These are phyloP conservation scores for Boletus rex-veris DNA, from an alignment of 768 basidiomycete genomes.

Conservation along the genomic window DNA sequence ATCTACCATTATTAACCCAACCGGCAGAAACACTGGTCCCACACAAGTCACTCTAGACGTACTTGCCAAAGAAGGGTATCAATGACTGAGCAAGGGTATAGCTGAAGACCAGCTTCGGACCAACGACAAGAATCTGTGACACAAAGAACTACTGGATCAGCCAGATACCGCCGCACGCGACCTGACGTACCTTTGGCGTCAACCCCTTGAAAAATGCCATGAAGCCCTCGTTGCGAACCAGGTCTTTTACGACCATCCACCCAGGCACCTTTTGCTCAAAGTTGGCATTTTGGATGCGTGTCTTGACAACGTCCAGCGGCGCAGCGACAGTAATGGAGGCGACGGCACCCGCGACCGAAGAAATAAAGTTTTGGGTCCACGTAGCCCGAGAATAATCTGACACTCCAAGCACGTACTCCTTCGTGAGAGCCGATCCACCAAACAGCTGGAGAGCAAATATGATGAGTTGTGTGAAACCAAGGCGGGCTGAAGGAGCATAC, in stretches of 20 bases:
- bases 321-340: constrained; percentile 95
- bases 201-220: constrained; percentile 93
- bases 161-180: background rate
- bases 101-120: constrained; percentile 97
- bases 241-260: constrained; percentile 74
- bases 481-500: constrained; percentile 44
- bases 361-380: constrained; percentile 96
- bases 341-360: constrained; percentile 90
- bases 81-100: constrained; percentile 96
- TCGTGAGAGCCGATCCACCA: constrained; percentile 91
- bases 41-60: constrained; percentile 46
- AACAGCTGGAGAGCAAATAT: constrained; percentile 66
- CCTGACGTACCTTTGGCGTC: constrained; percentile 78
- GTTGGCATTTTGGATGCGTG: constrained; percentile 97
- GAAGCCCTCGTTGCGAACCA: constrained; percentile 82
- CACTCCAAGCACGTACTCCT: constrained; percentile 89
- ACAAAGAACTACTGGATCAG: constrained; percentile 11
- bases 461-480: background rate
- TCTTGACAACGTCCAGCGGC: constrained; percentile 94
- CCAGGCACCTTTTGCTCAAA: constrained; percentile 86
- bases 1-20: background rate
- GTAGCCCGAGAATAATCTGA: constrained; percentile 93
- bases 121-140: constrained; percentile 84
- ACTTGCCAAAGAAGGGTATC: constrained; percentile 88
- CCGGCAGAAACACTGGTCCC: background rate